phyloP scores from a whole-genome alignment of 177 flowering plant species.

The Tripterygium wilfordii region DNA sequence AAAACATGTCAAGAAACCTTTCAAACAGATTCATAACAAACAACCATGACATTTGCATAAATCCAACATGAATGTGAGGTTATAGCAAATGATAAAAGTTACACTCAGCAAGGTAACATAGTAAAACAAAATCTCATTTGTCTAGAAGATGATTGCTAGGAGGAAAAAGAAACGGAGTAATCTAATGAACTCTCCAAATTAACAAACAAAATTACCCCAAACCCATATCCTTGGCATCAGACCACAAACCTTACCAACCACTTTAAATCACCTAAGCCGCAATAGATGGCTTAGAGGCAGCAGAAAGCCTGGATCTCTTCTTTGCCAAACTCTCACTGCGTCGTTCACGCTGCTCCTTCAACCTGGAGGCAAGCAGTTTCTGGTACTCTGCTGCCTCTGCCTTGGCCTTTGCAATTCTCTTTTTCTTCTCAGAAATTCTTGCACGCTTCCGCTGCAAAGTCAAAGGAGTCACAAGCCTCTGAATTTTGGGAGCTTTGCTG shows the following conservation, averaged over 20 bases:
- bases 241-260: neutral
- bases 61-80: too few relatives aligned
- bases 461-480: slow-evolving; percentile 25
- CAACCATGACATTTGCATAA: too few relatives aligned
- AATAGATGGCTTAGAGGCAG: slow-evolving; percentile 23
- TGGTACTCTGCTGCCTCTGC: slow-evolving; percentile 26
- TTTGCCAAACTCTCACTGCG: slow-evolving; percentile 24
- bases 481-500: slow-evolving; percentile 29
- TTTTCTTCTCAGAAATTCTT: slow-evolving; percentile 23
- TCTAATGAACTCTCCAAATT: too few relatives aligned
- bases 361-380: slow-evolving; percentile 23
- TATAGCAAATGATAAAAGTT: too few relatives aligned
- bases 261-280: slow-evolving; percentile 8
- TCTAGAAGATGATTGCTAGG: too few relatives aligned
- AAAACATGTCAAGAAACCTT: too few relatives aligned
- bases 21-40: too few relatives aligned
- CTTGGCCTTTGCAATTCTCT: slow-evolving; percentile 24
- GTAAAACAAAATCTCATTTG: too few relatives aligned
- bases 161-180: too few relatives aligned
- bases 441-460: slow-evolving; percentile 29
- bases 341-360: slow-evolving; percentile 25
- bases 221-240: too few relatives aligned
- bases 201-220: too few relatives aligned
- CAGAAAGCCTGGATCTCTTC: slow-evolving; percentile 25
- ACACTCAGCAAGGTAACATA: too few relatives aligned